Base-by-base conservation (phyloP, 1,284 basidiomycete genomes). In the Phellopilus nigrolimitatus region DNA sequence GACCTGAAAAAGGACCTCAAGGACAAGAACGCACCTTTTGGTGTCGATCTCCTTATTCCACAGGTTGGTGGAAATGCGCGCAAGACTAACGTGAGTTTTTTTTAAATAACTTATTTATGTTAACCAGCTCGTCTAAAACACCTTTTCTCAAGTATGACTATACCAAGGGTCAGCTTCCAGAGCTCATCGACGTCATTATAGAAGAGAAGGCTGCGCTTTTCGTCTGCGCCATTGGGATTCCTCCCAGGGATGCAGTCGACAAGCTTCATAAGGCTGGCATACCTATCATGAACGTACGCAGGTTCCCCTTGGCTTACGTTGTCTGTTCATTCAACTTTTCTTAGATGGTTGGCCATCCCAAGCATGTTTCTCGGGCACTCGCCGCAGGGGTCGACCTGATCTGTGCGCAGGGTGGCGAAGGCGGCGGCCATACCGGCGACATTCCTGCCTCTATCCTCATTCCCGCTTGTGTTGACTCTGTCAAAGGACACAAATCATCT, bases 331-430 rank as follows among this genome's bases (percentile, higher is more conserved):
- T 48, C 51, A 19, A 38, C 25, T 39, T 28, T 44, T 24, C 24
- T 42, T 54, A 82, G 77, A 95, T 95, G 90, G 84, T 95, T 57
- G 91, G 91, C 13, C 85, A 89, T 65, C 88, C 88, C 4, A 93
- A 90, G 66, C 91, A 94, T 66, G 88, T 89, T 40, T 59, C 71
- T 47, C 91, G 91, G 66, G 91, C 91, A 6, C 74, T 93, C 34
- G 84, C 76, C 6, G 83, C 73, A 27, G 91, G 91, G 42, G 84
- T 87, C 31, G 92, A 95, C 63, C 72, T 95, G 57, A 92, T 95
- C 64, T 93, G 90, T 61, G 89, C 90, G 1, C 92, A 95, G 65
- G 89, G 84, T 2, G 87, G 88, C 33, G 90, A 93, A 68, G 91
- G 88, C 36, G 91, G 91, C 51, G 91, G 91, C 19, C 86, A 89